A percentile compares a stretch with the other conserved stretches of the same genome.
These are phyloP conservation scores for Kitagawia praeruptora DNA, from an alignment of 129 eudicot genomes.

Conservation along the genomic window DNA sequence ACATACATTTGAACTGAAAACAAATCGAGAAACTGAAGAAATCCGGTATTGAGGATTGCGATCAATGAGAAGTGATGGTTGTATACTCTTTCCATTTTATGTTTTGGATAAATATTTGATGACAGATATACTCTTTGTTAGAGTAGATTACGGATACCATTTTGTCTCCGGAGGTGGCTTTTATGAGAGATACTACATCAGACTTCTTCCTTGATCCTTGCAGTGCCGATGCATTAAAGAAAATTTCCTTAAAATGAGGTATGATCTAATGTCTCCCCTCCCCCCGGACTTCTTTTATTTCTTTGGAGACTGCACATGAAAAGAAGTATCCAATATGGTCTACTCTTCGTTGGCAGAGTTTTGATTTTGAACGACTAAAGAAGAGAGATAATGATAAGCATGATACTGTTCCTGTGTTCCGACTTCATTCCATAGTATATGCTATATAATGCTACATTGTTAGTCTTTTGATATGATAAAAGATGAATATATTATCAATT, in stretches of 20 bases:
- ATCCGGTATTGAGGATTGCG: constrained; percentile 79
- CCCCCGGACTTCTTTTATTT: not conserved
- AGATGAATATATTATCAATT: not conserved
- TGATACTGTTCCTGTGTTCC: not conserved
- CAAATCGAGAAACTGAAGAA: constrained; percentile 88
- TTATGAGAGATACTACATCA: constrained; percentile 87
- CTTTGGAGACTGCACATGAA: not conserved
- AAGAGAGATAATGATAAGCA: not conserved
- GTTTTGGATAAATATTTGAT: not conserved
- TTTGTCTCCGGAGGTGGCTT: constrained; percentile 87
- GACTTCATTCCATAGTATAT: not conserved
- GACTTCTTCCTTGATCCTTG: constrained; percentile 81
- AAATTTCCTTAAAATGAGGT: constrained; percentile 92
- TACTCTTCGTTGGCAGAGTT: not conserved
- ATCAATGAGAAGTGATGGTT: not conserved
- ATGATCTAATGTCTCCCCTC: not conserved
- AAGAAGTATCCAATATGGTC: not conserved
- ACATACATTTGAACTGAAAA: constrained; percentile 71
- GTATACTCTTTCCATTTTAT: not conserved
- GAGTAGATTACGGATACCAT: constrained; percentile 71
- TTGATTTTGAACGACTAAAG: not conserved
- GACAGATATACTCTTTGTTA: not conserved
- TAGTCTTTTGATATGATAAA: not conserved
- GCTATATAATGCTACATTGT: not conserved
- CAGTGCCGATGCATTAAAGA: constrained; percentile 91